Evolutionary conservation across 148 eudicot species (phyloP), one percentile per base, ranked within the genome.

Genomic region (Hydrangea macrophylla): DNA sequence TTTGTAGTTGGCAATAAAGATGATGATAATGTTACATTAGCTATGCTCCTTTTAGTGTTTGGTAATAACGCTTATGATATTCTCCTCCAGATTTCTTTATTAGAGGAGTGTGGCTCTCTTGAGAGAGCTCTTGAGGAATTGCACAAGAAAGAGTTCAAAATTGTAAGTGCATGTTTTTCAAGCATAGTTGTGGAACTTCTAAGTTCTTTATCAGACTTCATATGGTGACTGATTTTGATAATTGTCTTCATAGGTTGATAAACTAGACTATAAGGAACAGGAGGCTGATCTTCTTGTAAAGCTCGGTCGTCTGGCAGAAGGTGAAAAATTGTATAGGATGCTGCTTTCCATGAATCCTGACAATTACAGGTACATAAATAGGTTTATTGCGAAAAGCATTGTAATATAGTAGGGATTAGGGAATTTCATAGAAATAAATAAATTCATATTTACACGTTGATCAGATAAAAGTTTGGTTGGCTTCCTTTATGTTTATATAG

Each of bases 271-370:
- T 82, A 95, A 89, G 86, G 99, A 95, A 79, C 97, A 82, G 67
- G 92, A 91, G 69, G 96, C 83, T 73, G 84, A 88, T 73, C 97
- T 95, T 73, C 84, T 95, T 70, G 79, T 85, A 76, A 95, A 91
- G 84, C 92, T 91, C 70, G 77, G 82, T 72, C 82, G 61, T 58
- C 62, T 83, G 51, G 93, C 85, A 69, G 93, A 91, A 80, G 96
- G 92, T 69, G 91, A 84, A 59, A 81, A 74, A 78, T 69, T 82
- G 57, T 95, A 84, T 65, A 83, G 77, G 77, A 63, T 69, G 68
- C 81, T 95, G 74, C 97, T 95, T 70, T 81, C 90, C 9, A 82
- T 91, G 92, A 95, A 95, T 75, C 96, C 99, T 70, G 99, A 95
- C 83, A 91, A 95, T 79, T 95, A 95, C 76, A 86, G 97, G 99